Evolutionary conservation across 495 filamentous ascomycete species (phyloP).

Genomic region (Aspergillus steynii): DNA sequence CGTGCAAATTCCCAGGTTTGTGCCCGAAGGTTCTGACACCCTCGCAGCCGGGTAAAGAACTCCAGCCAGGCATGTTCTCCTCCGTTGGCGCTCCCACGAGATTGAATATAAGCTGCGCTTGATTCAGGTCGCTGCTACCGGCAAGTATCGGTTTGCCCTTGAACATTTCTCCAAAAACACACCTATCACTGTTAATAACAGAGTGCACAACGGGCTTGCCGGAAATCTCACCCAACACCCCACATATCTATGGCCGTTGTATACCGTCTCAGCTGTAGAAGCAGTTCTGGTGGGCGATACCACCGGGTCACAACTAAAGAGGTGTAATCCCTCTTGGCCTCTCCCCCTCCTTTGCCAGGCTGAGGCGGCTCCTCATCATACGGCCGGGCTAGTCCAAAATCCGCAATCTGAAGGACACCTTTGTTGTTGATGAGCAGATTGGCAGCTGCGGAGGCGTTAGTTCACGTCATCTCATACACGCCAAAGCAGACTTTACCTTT

Average conservation of each 20-base stretch:
- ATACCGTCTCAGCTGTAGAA: slow-evolving; percentile 82
- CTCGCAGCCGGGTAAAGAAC: slow-evolving; percentile 76
- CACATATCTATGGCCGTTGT: slow-evolving; percentile 97
- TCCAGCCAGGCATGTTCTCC: slow-evolving; percentile 92
- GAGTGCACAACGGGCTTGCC: neutral
- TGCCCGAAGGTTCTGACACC: slow-evolving; percentile 64
- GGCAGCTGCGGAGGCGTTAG: slow-evolving; percentile 58
- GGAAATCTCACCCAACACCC: slow-evolving; percentile 78
- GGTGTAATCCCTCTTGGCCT: slow-evolving; percentile 88
- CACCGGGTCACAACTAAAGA: slow-evolving; percentile 92
- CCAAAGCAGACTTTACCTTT: slow-evolving; percentile 54
- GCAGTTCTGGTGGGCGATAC: slow-evolving; percentile 93
- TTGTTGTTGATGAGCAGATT: slow-evolving; percentile 96
- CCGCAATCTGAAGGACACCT: slow-evolving; percentile 92
- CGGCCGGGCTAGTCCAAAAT: slow-evolving; percentile 93
- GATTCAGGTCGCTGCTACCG: slow-evolving; percentile 84
- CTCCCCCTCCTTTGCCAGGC: slow-evolving; percentile 77
- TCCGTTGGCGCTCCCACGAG: slow-evolving; percentile 92
- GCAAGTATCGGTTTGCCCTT: slow-evolving; percentile 89
- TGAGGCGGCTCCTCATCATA: slow-evolving; percentile 85
- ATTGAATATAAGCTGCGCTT: slow-evolving; percentile 87
- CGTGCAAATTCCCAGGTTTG: slow-evolving; percentile 63
- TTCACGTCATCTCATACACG: neutral
- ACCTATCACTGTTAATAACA: slow-evolving; percentile 50
- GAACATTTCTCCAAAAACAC: slow-evolving; percentile 98